These are phyloP conservation scores for Xylariaceae sp. DNA, from an alignment of 2,329 filamentous ascomycete species.

Conservation along the genomic window DNA sequence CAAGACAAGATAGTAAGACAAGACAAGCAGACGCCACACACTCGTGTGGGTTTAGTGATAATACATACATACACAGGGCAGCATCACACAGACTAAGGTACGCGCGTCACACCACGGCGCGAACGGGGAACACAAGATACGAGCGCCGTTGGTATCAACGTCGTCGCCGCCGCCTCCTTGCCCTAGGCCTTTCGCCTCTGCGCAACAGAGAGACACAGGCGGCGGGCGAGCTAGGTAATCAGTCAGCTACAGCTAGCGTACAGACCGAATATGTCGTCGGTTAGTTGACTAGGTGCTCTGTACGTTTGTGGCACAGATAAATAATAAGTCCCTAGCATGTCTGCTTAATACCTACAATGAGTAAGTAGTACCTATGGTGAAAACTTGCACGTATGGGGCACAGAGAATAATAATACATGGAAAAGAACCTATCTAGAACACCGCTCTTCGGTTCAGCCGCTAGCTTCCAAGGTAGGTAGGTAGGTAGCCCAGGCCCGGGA, in stretches of 20 bases:
- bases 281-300: no score
- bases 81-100: background rate
- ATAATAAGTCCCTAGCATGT: background rate
- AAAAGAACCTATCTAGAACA: no score
- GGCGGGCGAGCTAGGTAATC: constrained; percentile 11
- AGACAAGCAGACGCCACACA: background rate
- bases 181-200: background rate
- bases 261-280: no score
- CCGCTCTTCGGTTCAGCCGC: background rate
- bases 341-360: no score
- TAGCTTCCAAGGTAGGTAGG: no score
- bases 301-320: no score
- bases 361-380: no score
- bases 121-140: background rate
- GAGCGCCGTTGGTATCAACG: background rate
- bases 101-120: background rate
- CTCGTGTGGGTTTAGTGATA: background rate
- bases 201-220: constrained; percentile 20
- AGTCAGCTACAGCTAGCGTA: constrained; percentile 11
- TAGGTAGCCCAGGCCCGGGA: background rate
- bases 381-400: no score
- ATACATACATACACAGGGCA: background rate
- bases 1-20: no score
- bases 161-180: background rate
- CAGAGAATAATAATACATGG: no score